These are phyloP conservation scores for Metschnikowia reukaufii DNA, from an alignment of 805 yeast species.

Conservation along the genomic window DNA sequence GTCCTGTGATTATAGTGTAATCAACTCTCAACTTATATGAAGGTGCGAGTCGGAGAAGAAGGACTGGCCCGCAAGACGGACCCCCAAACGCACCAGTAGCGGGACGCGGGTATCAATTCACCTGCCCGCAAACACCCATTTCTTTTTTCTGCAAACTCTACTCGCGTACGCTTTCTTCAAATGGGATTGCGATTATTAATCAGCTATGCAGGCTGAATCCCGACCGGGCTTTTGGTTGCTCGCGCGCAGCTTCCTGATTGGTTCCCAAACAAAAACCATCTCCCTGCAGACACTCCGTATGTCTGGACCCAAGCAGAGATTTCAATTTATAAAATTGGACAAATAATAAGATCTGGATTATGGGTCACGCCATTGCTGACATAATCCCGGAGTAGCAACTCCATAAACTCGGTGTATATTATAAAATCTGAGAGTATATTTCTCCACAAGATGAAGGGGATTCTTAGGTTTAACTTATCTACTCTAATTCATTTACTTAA, in stretches of 20 bases:
- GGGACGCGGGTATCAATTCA: slow-evolving; percentile 5
- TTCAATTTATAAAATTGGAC: not conserved
- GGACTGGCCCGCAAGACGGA: slow-evolving; percentile 5
- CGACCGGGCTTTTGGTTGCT: slow-evolving; percentile 5
- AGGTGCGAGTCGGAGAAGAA: slow-evolving; percentile 1
- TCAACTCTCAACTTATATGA: slow-evolving; percentile 2
- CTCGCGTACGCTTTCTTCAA: slow-evolving; percentile 10
- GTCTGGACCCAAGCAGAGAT: not conserved
- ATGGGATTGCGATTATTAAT: slow-evolving; percentile 16
- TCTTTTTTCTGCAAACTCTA: not conserved
- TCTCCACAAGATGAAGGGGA: too few species aligned
- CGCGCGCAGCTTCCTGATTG: slow-evolving; percentile 7
- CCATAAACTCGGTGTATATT: too few species aligned
- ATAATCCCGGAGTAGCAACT: not conserved
- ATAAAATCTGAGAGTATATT: too few species aligned
- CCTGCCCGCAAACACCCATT: not conserved
- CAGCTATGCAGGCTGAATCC: slow-evolving; percentile 16
- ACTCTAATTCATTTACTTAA: too few species aligned
- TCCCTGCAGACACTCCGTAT: not conserved
- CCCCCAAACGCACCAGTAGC: slow-evolving; percentile 9
- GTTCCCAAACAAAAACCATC: not conserved
- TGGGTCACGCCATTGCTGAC: not conserved
- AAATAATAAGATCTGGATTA: not conserved
- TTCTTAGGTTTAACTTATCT: too few species aligned
- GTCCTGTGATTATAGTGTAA: not conserved